Base-by-base conservation (phyloP, 1,284 basidiomycete genomes). In the Cutaneotrichosporon cutaneum region DNA sequence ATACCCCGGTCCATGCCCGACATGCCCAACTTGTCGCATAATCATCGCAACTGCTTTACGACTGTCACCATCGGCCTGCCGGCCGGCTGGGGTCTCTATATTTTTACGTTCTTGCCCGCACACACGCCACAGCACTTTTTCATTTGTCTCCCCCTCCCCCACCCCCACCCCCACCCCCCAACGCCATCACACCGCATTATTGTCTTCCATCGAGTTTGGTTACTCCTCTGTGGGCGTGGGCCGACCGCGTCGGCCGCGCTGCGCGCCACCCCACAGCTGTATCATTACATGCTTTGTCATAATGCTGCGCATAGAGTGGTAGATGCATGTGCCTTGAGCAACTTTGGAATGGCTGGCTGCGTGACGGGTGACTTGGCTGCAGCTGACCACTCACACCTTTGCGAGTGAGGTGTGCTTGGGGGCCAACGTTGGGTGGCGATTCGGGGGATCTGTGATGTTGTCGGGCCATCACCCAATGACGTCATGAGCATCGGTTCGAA, bases 281-380 rank as follows among this genome's bases (percentile, higher is more conserved):
- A 61, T 61, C 60, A 42, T 52, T 48, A 53, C 30, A 51, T 51
- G 48, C 48, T 51, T 13, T 51, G 50, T 53, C 52, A 27, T 51
- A 51, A 30, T 53, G 52, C 52, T 53, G 52, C n/a, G n/a, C 52
- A 53, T 53, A 53, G 52, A 33, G 35, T 36, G 52, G 21, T 53
- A 53, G 52, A 53, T 61, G 48, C 39, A 44, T 54, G 56, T 61
- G 56, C 47, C 35, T 44, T 45, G 42, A 35, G 18, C 32, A 30
- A 9, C 4, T 21, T 7, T 7, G 32, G 27, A 36, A 8, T 52
- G 26, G 45, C 21, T 48, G 45, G 45, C 26, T 24, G 22, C 1
- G 13, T 11, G 45, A 48, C 13, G 13, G 22, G 5, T 26, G 45
- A 22, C 8, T 39, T 16, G 21, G 7, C 44, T 10, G 24, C n/a